Evolutionary conservation across 106 monocot genomes (phyloP).

Genomic region (Narthecium ossifragum): DNA sequence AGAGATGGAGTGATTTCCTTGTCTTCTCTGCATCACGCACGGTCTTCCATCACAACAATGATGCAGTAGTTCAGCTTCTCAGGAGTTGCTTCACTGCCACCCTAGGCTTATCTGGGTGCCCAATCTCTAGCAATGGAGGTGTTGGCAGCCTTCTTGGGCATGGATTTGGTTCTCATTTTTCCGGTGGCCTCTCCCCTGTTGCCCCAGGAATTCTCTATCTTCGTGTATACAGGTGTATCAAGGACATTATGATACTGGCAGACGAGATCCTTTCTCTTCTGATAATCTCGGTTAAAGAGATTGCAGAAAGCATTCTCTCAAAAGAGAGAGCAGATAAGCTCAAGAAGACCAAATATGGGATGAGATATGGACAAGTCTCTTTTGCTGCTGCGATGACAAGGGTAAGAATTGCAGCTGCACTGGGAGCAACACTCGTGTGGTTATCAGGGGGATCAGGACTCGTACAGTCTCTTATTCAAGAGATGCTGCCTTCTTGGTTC

Average conservation of each 20-base stretch:
- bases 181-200: conserved; percentile 72
- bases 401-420: conserved; percentile 53
- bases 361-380: conserved; percentile 50
- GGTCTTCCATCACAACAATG: conserved; percentile 79
- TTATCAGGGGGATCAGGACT: conserved; percentile 76
- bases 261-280: conserved; percentile 76
- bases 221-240: conserved; percentile 54
- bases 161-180: conserved; percentile 77
- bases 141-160: conserved; percentile 90
- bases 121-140: conserved; percentile 39
- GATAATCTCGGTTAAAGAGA: conserved; percentile 59
- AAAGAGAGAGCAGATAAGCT: conserved; percentile 38
- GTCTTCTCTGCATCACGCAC: conserved; percentile 90
- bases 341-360: conserved; percentile 44
- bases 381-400: conserved; percentile 41
- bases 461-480: conserved; percentile 64
- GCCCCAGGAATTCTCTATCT: conserved; percentile 92
- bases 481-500: conserved; percentile 89
- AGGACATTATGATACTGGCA: conserved; percentile 48
- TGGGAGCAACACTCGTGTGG: conserved; percentile 83
- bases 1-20: conserved; percentile 88
- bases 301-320: conserved; percentile 23
- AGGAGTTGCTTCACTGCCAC: conserved; percentile 74
- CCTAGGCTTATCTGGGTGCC: conserved; percentile 33
- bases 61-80: conserved; percentile 75